Percentiles rank a stretch among this genome's conserved stretches.
Evolutionary conservation across 2,329 filamentous ascomycete genomes (phyloP).

Genomic region (Trichoderma sp.): DNA sequence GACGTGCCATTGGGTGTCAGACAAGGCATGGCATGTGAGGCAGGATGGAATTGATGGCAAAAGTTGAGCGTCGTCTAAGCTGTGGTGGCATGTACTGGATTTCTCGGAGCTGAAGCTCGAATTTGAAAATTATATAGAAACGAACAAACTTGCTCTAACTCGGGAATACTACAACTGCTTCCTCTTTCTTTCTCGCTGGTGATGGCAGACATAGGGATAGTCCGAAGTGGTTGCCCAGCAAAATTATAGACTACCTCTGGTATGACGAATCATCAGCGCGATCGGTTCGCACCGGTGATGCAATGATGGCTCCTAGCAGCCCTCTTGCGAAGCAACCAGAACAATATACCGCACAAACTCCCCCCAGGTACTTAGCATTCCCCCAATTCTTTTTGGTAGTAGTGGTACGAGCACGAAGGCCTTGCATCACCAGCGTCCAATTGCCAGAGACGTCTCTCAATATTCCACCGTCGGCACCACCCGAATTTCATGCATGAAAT

Average conservation of each 20-base stretch:
- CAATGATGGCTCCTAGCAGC: background rate
- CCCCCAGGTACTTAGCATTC: no score
- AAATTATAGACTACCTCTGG: background rate
- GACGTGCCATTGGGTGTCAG: slow-evolving; percentile 9
- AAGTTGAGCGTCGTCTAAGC: slow-evolving; percentile 21
- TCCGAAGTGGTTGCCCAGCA: background rate
- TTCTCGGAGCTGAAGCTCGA: background rate
- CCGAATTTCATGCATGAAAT: no score
- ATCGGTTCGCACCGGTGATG: background rate
- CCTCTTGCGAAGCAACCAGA: no score
- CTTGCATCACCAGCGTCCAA: no score
- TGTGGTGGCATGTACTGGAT: slow-evolving; percentile 21
- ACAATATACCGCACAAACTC: no score
- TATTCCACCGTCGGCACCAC: no score
- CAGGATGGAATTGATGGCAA: slow-evolving; percentile 12
- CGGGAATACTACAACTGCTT: background rate
- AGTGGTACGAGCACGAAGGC: no score
- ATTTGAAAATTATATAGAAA: slow-evolving; percentile 1
- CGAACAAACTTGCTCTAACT: background rate
- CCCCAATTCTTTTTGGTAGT: no score
- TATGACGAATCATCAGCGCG: background rate
- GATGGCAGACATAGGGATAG: background rate
- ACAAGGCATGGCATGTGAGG: slow-evolving; percentile 11
- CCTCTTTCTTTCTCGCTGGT: background rate
- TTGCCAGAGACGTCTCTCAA: no score